Evolutionary conservation across 2,329 filamentous ascomycete genomes (phyloP), one percentile per base, ranked within the genome.

Genomic region (Fusarium sp.): DNA sequence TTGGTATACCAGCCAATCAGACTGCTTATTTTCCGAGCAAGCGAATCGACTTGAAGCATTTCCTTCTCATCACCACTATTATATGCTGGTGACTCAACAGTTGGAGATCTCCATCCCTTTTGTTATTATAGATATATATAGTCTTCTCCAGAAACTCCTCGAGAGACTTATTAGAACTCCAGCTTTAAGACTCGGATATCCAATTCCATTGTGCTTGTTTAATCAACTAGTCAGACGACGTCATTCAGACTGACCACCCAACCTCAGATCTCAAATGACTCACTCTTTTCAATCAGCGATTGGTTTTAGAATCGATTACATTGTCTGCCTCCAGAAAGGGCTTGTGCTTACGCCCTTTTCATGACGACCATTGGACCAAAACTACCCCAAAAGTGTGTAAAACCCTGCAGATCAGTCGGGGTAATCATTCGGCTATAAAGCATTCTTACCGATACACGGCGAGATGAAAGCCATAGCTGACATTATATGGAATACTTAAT

Each of bases 341-440:
- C 19, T 39, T 38, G 35, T 37, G 15, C 51, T 25, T 7, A 7
- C 21, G 19, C 5, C 29, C 27, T 10, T 27, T 16, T 16, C 18
- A 33, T 35, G 29, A 46, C n/a, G n/a, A 23, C 27, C 18, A 1
- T 4, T 16, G 3, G 27, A 14, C 12, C 10, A 25, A 16, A 33
- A 29, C 55, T 57, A 57, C 19, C 16, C 55, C 23, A 29, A 18
- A 57, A 10, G 3, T 9, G 19, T 10, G 5, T 7, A 18, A 38
- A 23, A 7, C 21, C 19, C 16, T 46, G 59, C 33, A 62, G 51
- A 62, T 58, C 59, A 58, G 31, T 62, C 15, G 59, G 58, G 25
- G 41, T 58, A 62, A 58, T 23, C 15, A 33, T n/a, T 58, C 59
- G 51, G 51, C 25, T 8, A 33, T n/a, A 11, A 18, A 12, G 14